These are phyloP conservation scores for Stylosanthes scabra DNA, from an alignment of 331 rosid species.

Conservation along the genomic window DNA sequence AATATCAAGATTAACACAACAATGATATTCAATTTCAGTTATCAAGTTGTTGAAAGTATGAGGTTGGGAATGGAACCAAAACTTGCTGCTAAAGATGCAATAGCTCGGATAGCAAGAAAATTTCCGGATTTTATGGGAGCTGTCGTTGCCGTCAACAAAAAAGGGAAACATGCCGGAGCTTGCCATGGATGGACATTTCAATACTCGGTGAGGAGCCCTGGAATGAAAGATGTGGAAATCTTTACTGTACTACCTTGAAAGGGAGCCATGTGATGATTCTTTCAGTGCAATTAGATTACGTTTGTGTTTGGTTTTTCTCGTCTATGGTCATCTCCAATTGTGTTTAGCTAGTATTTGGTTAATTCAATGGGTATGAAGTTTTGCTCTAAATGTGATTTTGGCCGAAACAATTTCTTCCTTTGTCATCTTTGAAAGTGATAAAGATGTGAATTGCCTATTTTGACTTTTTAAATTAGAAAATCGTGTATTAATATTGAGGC, in stretches of 20 bases:
- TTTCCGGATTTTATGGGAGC: conserved; percentile 91
- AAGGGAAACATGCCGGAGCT: conserved; percentile 84
- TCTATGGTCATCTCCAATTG: too few species aligned
- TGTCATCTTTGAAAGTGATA: too few species aligned
- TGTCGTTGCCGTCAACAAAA: conserved; percentile 72
- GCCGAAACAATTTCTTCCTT: too few species aligned
- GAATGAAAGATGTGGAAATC: conserved; percentile 79
- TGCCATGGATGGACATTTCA: conserved; percentile 96
- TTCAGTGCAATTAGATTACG: too few species aligned
- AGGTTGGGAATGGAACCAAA: conserved; percentile 91
- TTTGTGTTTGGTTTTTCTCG: too few species aligned
- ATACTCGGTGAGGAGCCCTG: conserved; percentile 83
- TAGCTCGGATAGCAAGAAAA: conserved; percentile 69
- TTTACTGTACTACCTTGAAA: conserved; percentile 76
- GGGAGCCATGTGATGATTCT: not conserved
- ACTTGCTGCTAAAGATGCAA: conserved; percentile 82
- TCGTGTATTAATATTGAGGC: too few species aligned
- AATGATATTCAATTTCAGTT: conserved; percentile 56
- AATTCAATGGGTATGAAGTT: too few species aligned
- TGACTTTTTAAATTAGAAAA: too few species aligned
- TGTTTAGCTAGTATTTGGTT: too few species aligned
- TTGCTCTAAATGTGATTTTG: too few species aligned
- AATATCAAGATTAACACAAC: conserved; percentile 12
- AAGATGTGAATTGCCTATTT: too few species aligned
- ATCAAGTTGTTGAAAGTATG: conserved; percentile 99